Percentiles rank a stretch among this genome's conserved stretches.
Conservation (phyloP, 169 alveolate species). For the Perkinsus chesapeaki region DNA sequence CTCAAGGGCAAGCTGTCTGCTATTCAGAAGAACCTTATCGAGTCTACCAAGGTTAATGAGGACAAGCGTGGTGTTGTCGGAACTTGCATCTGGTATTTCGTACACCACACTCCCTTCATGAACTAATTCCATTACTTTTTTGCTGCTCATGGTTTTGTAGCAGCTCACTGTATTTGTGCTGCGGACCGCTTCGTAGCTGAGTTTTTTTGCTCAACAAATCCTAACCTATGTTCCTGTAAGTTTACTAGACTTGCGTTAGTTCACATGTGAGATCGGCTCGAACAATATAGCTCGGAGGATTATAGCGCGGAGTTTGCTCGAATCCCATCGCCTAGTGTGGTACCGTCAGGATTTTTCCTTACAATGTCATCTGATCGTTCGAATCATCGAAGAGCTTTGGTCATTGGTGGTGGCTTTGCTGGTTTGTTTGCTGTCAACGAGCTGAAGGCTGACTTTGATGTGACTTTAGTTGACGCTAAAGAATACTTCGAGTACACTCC, state of each 20-base stretch:
- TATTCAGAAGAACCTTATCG: constrained; percentile 35
- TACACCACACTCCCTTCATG: constrained; percentile 31
- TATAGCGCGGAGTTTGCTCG: too few relatives aligned
- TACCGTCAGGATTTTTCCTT: too few relatives aligned
- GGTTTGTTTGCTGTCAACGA: constrained; percentile 23
- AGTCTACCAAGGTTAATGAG: constrained; percentile 35
- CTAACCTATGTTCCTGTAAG: not conserved
- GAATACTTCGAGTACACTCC: constrained; percentile 21
- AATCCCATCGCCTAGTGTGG: too few relatives aligned
- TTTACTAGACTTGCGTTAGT: not conserved
- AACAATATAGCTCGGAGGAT: not conserved
- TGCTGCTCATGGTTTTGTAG: not conserved
- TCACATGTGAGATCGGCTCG: not conserved
- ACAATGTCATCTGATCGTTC: too few relatives aligned
- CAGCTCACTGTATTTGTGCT: not conserved
- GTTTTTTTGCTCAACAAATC: not conserved
- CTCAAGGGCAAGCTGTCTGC: constrained; percentile 35
- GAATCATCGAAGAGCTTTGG: not conserved
- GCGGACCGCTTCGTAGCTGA: not conserved
- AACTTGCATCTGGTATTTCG: constrained; percentile 28
- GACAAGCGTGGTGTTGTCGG: constrained; percentile 24
- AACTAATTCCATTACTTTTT: not conserved
- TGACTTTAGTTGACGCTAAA: constrained; percentile 21
- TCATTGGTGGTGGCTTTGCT: constrained; percentile 21
- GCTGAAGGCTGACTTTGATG: constrained; percentile 17